Percentiles rank a stretch among this genome's conserved stretches.
phyloP scores from a whole-genome alignment of 352 stramenopile species.

The Phytophthora citricola region DNA sequence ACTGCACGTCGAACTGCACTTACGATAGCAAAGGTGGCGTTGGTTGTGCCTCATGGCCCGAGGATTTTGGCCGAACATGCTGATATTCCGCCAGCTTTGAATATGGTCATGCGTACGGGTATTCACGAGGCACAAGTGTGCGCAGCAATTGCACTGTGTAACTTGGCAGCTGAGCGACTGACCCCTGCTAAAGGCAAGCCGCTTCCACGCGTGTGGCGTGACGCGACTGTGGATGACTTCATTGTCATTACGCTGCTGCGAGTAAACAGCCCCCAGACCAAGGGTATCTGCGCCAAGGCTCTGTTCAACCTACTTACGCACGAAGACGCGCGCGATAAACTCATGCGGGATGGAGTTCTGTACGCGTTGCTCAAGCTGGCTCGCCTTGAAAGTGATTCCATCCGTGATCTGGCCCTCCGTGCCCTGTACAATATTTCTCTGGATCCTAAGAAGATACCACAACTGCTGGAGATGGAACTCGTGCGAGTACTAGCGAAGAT shows the following conservation, averaged over 20 bases:
- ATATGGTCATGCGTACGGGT: constrained; percentile 86
- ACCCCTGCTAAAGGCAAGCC: constrained; percentile 22
- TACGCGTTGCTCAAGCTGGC: constrained; percentile 89
- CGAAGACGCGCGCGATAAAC: constrained; percentile 74
- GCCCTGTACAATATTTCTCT: constrained; percentile 85
- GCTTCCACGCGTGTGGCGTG: constrained; percentile 53
- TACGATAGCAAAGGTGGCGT: constrained; percentile 66
- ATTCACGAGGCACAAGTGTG: constrained; percentile 87
- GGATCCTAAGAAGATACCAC: constrained; percentile 44
- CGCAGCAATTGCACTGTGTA: constrained; percentile 85
- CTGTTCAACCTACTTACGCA: constrained; percentile 90
- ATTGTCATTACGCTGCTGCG: constrained; percentile 88
- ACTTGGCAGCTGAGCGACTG: constrained; percentile 71
- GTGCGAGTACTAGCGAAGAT: constrained; percentile 77
- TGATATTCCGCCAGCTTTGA: constrained; percentile 73
- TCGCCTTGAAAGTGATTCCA: constrained; percentile 76
- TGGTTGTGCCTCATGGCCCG: constrained; percentile 48
- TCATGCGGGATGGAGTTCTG: constrained; percentile 78
- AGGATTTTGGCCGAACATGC: constrained; percentile 50
- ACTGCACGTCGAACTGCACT: constrained; percentile 68
- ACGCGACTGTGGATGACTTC: constrained; percentile 84
- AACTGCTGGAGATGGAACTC: constrained; percentile 85
- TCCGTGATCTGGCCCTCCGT: constrained; percentile 73
- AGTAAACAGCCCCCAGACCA: constrained; percentile 84
- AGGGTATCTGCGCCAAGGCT: constrained; percentile 82